phyloP scores from a whole-genome alignment of 2,329 filamentous ascomycete genomes.

The Cladophialophora immunda region DNA sequence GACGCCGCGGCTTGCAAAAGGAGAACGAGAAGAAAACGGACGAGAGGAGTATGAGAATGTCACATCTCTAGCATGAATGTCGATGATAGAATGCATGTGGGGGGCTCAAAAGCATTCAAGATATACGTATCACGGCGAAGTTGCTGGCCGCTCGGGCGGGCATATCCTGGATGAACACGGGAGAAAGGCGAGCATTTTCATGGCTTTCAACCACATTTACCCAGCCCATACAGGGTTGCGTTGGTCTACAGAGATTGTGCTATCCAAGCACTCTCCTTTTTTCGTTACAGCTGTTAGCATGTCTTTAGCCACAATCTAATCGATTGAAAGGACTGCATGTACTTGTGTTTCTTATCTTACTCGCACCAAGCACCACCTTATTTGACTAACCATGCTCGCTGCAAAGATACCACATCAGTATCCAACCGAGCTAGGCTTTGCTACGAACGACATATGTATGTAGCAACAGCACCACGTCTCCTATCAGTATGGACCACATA shows the following conservation, averaged over 20 bases:
- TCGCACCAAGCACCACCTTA: no score
- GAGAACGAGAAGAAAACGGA: neutral
- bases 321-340: neutral
- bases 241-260: conserved; percentile 33
- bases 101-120: conserved; percentile 16
- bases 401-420: no score
- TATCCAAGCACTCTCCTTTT: conserved; percentile 24
- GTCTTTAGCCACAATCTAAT: conserved; percentile 14
- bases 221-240: conserved; percentile 19
- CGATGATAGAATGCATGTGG: conserved; percentile 26
- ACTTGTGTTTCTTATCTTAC: neutral
- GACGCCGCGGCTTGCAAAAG: neutral
- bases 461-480: neutral
- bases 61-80: conserved; percentile 21
- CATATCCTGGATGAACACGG: neutral
- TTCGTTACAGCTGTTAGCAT: conserved; percentile 18
- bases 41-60: neutral
- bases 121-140: conserved; percentile 14
- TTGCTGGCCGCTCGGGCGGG: neutral
- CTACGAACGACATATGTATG: neutral
- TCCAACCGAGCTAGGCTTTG: neutral
- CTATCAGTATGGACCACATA: neutral
- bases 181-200: conserved; percentile 11
- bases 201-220: conserved; percentile 22
- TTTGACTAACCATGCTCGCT: no score